Evolutionary conservation across 306 rosid genomes (phyloP).

Genomic region (Inga laurina): DNA sequence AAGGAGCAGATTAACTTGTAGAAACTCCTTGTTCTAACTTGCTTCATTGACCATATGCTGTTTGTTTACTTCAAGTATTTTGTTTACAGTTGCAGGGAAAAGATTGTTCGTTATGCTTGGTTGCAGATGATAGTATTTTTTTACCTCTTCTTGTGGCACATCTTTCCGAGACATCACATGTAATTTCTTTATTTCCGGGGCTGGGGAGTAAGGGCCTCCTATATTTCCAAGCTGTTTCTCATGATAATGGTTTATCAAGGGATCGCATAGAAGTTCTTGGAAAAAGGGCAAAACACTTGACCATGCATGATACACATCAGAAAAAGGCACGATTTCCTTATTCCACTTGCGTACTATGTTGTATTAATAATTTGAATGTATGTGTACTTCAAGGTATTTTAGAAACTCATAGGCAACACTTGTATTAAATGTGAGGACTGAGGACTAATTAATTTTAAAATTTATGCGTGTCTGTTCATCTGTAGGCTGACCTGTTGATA

Average conservation of each 20-base stretch:
- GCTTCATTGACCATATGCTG: slow-evolving; percentile 18
- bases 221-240: slow-evolving; percentile 71
- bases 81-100: slow-evolving; percentile 73
- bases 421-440: background rate
- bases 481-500: slow-evolving; percentile 77
- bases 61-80: slow-evolving; percentile 32
- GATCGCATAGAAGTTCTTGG: slow-evolving; percentile 60
- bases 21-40: slow-evolving; percentile 13
- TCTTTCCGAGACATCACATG: slow-evolving; percentile 53
- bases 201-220: slow-evolving; percentile 60
- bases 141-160: slow-evolving; percentile 68
- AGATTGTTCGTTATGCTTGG: slow-evolving; percentile 56
- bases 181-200: slow-evolving; percentile 74
- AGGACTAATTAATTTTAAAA: background rate
- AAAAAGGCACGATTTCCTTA: slow-evolving; percentile 55
- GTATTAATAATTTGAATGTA: background rate
- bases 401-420: slow-evolving; percentile 4
- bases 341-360: slow-evolving; percentile 8
- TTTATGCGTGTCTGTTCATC: slow-evolving; percentile 20
- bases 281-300: slow-evolving; percentile 55
- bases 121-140: slow-evolving; percentile 82
- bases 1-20: slow-evolving; percentile 16
- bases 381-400: slow-evolving; percentile 2
- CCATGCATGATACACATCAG: slow-evolving; percentile 54
- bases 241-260: slow-evolving; percentile 61